phyloP scores from a whole-genome alignment of 768 basidiomycete species.

The Tylopilus rubrobrunneus region DNA sequence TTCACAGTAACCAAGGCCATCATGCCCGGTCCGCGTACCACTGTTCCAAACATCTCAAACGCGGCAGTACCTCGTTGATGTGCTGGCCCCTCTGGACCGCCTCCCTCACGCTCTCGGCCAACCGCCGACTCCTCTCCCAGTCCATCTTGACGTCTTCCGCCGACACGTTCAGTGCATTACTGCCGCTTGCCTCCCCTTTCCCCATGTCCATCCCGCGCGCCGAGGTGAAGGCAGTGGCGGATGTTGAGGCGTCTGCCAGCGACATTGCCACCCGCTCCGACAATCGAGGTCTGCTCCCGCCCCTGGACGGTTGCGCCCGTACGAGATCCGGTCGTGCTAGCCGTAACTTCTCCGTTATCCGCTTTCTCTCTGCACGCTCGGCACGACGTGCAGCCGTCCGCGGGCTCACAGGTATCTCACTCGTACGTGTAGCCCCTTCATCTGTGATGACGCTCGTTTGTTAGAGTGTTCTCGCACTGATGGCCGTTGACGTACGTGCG shows the following conservation, averaged over 20 bases:
- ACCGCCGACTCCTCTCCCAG: conserved; percentile 25
- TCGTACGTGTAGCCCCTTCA: neutral
- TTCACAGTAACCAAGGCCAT: no score
- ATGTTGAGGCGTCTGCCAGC: neutral
- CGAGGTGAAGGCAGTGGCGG: neutral
- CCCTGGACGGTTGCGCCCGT: conserved; percentile 23
- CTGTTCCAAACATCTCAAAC: conserved; percentile 20
- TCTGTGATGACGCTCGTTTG: neutral
- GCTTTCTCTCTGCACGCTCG: conserved; percentile 18
- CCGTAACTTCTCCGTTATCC: conserved; percentile 39
- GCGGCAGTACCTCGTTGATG: conserved; percentile 25
- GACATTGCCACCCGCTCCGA: neutral
- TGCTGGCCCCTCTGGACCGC: conserved; percentile 17
- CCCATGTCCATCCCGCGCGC: neutral
- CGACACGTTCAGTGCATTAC: neutral
- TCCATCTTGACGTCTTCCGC: conserved; percentile 18
- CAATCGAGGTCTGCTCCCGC: conserved; percentile 7
- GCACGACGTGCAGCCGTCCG: conserved; percentile 19
- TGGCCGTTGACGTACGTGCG: neutral
- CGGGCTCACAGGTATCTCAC: conserved; percentile 7
- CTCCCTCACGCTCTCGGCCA: conserved; percentile 22
- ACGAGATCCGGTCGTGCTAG: conserved; percentile 41
- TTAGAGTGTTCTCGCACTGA: neutral
- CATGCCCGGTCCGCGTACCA: conserved; percentile 9
- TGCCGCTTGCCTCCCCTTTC: no score